phyloP scores from a whole-genome alignment of 2,329 filamentous ascomycete genomes.

The Pseudocercospora fuligena region DNA sequence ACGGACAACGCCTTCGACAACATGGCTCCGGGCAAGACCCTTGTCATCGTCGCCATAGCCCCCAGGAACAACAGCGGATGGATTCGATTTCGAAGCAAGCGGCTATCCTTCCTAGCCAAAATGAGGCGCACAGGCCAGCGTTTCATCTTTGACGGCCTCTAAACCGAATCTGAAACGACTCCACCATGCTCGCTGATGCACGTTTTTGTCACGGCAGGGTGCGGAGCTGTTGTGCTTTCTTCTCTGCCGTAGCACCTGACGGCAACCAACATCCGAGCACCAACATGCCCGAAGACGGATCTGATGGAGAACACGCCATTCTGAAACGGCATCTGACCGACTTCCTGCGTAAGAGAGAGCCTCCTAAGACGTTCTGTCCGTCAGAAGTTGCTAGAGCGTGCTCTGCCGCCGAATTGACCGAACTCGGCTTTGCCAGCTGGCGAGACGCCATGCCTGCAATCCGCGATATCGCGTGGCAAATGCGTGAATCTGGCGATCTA shows the following conservation, averaged over 20 bases:
- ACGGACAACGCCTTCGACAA: neutral
- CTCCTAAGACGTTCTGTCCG: constrained; percentile 60
- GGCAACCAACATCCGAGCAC: constrained; percentile 6
- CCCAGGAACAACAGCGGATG: neutral
- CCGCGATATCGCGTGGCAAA: constrained; percentile 48
- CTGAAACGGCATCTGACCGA: constrained; percentile 29
- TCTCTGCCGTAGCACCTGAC: constrained; percentile 9
- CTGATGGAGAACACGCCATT: constrained; percentile 16
- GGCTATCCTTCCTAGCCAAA: neutral
- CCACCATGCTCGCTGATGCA: constrained; percentile 10
- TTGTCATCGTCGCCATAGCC: neutral
- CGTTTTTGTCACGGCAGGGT: constrained; percentile 10
- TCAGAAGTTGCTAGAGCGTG: constrained; percentile 57
- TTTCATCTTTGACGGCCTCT: constrained; percentile 22
- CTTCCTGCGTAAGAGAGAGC: constrained; percentile 34
- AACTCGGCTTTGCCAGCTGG: constrained; percentile 46
- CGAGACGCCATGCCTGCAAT: constrained; percentile 54
- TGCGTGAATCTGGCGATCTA: constrained; percentile 48
- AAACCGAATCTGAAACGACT: constrained; percentile 16
- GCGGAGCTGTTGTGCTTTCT: constrained; percentile 3
- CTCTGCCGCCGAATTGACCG: constrained; percentile 45
- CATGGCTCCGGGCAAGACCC: neutral
- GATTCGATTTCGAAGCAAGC: constrained; percentile 9
- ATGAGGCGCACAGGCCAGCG: constrained; percentile 22
- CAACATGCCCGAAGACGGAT: constrained; percentile 18